Conservation (phyloP, 1,284 basidiomycete species). For the Sphagnurus paluster region DNA sequence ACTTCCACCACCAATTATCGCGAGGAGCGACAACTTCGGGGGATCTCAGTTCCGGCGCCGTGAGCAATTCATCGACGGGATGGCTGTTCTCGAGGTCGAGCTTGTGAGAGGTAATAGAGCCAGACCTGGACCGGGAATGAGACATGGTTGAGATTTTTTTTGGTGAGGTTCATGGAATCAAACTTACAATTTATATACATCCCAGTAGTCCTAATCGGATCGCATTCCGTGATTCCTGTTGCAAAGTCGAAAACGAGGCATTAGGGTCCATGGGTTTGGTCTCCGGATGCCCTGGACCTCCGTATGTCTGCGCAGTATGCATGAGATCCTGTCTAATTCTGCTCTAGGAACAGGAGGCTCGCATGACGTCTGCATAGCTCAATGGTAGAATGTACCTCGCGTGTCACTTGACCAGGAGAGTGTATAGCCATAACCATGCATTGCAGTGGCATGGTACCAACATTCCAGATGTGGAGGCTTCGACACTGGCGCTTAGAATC, state of each 20-base stretch:
- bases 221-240: neutral
- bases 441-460: neutral
- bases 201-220: neutral
- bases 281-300: neutral
- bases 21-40: slow-evolving; percentile 18
- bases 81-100: neutral
- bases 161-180: neutral
- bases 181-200: neutral
- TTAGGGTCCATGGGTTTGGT: neutral
- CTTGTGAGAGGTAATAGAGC: neutral
- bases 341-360: neutral
- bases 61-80: neutral
- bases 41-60: neutral
- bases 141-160: neutral
- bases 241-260: neutral
- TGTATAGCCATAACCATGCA: slow-evolving; percentile 1
- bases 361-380: neutral
- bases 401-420: slow-evolving; percentile 5
- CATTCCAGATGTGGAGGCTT: neutral
- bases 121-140: neutral
- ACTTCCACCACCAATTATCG: slow-evolving; percentile 49
- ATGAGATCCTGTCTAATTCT: neutral
- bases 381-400: neutral
- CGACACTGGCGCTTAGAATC: neutral
- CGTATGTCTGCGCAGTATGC: too few relatives aligned